phyloP scores from a whole-genome alignment of 257 asterid species.

The Solanum gracilifrons region DNA sequence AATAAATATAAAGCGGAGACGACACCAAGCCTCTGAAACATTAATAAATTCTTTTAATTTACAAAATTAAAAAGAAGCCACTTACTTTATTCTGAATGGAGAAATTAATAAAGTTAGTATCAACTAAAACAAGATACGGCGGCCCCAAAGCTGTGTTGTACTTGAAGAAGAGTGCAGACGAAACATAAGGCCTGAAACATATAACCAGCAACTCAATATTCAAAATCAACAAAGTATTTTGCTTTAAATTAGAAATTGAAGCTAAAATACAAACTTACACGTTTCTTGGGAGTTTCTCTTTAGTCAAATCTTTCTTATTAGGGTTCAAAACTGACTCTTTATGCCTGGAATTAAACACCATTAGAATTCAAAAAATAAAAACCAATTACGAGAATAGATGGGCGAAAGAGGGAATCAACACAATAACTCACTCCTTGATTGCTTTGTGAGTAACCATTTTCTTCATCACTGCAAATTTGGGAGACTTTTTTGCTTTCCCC shows the following conservation, averaged over 20 bases:
- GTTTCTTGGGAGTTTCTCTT: constrained; percentile 77
- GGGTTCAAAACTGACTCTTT: constrained; percentile 83
- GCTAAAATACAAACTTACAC: constrained; percentile 35
- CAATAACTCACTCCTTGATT: constrained; percentile 46
- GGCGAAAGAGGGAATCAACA: background rate
- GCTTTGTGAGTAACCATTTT: constrained; percentile 59
- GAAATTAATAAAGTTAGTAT: constrained; percentile 93
- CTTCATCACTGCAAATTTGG: constrained; percentile 94
- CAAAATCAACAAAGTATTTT: background rate
- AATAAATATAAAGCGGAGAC: background rate
- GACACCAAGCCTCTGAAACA: background rate
- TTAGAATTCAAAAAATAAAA: background rate
- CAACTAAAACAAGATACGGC: constrained; percentile 81
- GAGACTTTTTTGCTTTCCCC: constrained; percentile 84
- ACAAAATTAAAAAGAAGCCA: background rate
- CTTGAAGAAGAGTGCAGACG: constrained; percentile 81
- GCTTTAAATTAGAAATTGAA: background rate
- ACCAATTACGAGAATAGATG: background rate
- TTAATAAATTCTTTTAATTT: background rate
- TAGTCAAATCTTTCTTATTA: constrained; percentile 70
- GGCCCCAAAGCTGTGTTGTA: constrained; percentile 92
- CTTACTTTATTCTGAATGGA: constrained; percentile 94
- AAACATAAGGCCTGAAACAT: constrained; percentile 67
- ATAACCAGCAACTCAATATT: background rate
- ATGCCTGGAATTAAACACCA: constrained; percentile 27